Conservation (phyloP, 2,329 filamentous ascomycete species). For the Fusarium devonianum region DNA sequence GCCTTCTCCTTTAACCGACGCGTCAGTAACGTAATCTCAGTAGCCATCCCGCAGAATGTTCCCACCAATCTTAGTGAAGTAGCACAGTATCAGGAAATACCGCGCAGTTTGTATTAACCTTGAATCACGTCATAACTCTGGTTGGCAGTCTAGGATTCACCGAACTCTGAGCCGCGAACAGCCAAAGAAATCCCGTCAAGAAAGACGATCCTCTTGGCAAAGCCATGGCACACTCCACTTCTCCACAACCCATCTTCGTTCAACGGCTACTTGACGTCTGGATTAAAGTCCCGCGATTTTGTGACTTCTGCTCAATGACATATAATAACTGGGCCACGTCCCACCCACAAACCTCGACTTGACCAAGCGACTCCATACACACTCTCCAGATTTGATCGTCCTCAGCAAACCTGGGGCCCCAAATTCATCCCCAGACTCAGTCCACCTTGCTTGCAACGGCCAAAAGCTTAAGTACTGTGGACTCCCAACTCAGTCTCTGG, state of each 20-base stretch:
- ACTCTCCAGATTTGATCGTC: not conserved
- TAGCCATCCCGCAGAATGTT: not conserved
- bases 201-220: constrained; percentile 34
- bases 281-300: not conserved
- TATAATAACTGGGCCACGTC: constrained; percentile 23
- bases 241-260: constrained; percentile 7
- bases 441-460: not conserved
- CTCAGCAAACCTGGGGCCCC: constrained; percentile 16
- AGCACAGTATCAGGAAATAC: constrained; percentile 3
- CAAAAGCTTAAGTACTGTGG: not conserved
- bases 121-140: constrained; percentile 30
- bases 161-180: constrained; percentile 17
- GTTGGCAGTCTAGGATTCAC: constrained; percentile 30
- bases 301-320: not conserved
- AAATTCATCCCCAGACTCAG: constrained; percentile 11
- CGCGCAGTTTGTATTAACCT: not conserved
- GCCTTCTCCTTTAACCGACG: not conserved
- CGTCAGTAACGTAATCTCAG: constrained; percentile 8
- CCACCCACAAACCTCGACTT: not conserved
- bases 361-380: not conserved
- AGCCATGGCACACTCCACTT: constrained; percentile 20
- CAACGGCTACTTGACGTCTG: not conserved
- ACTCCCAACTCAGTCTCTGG: not conserved
- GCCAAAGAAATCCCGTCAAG: constrained; percentile 13
- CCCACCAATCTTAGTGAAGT: not conserved